A percentile compares a stretch with the other conserved stretches of the same genome.
Conservation (phyloP, 345 rosid species). For the Triadica sebifera region DNA sequence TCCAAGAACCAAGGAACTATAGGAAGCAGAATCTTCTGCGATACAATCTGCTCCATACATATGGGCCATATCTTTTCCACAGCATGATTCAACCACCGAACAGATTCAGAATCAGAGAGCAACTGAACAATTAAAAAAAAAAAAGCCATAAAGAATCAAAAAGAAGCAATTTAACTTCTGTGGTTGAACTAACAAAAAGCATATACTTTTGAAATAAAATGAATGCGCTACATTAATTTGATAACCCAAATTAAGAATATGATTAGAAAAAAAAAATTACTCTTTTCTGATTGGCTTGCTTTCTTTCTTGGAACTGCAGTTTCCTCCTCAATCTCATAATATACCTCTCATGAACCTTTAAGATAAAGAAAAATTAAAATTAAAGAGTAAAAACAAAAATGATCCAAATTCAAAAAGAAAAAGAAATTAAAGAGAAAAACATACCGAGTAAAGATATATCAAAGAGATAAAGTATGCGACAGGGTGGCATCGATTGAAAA, state of each 20-base stretch:
- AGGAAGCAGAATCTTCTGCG: conserved; percentile 89
- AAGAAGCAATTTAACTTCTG: neutral
- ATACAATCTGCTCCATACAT: conserved; percentile 83
- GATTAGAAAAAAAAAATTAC: conserved; percentile 34
- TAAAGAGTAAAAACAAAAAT: neutral
- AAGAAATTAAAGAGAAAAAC: neutral
- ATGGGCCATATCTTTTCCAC: conserved; percentile 90
- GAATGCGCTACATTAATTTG: neutral
- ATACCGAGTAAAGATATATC: conserved; percentile 71
- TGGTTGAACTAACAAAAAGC: neutral
- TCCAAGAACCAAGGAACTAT: conserved; percentile 95
- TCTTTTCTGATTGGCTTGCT: conserved; percentile 66
- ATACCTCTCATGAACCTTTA: conserved; percentile 70
- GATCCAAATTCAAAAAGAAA: neutral
- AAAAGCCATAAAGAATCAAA: neutral
- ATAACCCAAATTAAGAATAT: neutral
- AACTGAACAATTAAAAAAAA: conserved; percentile 44
- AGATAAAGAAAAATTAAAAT: neutral
- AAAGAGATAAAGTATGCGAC: conserved; percentile 55
- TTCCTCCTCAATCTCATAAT: conserved; percentile 56
- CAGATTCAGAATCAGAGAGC: conserved; percentile 80
- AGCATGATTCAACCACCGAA: conserved; percentile 87
- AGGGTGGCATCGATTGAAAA: conserved; percentile 52
- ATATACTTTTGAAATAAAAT: neutral
- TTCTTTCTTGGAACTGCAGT: conserved; percentile 62